Base-by-base conservation (phyloP, 768 basidiomycete genomes). In the Suillus ampliporus region DNA sequence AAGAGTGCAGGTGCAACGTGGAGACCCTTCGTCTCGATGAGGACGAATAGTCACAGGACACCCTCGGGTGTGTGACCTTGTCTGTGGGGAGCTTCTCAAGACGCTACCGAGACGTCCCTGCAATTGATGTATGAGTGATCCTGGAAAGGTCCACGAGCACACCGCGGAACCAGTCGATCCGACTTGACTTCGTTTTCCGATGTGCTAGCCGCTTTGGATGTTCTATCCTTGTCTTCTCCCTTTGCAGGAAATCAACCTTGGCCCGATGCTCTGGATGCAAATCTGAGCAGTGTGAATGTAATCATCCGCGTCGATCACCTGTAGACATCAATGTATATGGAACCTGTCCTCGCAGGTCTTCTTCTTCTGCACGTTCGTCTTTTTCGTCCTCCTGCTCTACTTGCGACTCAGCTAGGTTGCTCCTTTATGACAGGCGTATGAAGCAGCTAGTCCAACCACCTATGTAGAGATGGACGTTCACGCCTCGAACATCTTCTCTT, bases 91-190 rank as follows among this genome's bases (percentile, higher is more conserved):
- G 83, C 73, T 97, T 96, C 63, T 96, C 94, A 15, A 99, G 84
- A n/a, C n/a, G n/a, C n/a, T n/a, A n/a, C n/a, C n/a, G n/a, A n/a
- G n/a, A n/a, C n/a, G n/a, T n/a, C n/a, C n/a, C n/a, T n/a, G n/a
- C n/a, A n/a, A n/a, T n/a, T n/a, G n/a, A n/a, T n/a, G n/a, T n/a
- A n/a, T n/a, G 31, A 35, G 44, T n/a, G 21, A 43, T 15, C 0
- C 9, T 31, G 14, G 15, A 21, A 57, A 14, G 76, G 54, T 92
- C 67, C 69, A 96, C 96, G 75, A n/a, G 79, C 89, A 68, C 71
- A 94, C 94, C 98, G n/a, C n/a, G 91, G 80, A 98, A 99, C 6
- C 95, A 95, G 21, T 83, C 80, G 61, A 97, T 87, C 7, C 94
- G 87, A 5, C 96, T 96, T 51, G 2, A 98, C 94, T 57, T 84